Evolutionary conservation across 2,329 filamentous ascomycete genomes (phyloP).

Genomic region (Aureobasidium lini): DNA sequence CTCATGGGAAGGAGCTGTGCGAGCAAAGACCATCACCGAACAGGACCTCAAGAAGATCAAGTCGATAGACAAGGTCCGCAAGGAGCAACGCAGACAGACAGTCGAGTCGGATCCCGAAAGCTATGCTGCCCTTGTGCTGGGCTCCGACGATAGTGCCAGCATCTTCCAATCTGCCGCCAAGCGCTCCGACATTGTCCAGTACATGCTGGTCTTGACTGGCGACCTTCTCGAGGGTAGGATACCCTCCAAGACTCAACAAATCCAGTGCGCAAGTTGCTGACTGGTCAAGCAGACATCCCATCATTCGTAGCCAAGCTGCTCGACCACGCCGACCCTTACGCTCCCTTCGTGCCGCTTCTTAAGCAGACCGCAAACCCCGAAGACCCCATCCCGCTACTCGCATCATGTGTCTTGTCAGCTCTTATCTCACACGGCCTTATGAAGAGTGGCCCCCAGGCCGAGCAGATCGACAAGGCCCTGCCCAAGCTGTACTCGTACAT

Average conservation of each 20-base stretch:
- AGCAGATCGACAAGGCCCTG: constrained; percentile 66
- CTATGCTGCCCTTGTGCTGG: constrained; percentile 74
- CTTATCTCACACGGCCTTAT: constrained; percentile 61
- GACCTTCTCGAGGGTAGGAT: constrained; percentile 75
- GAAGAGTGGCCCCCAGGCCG: constrained; percentile 50
- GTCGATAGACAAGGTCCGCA: constrained; percentile 91
- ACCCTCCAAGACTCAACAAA: not conserved
- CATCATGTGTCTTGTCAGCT: constrained; percentile 76
- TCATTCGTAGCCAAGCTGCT: constrained; percentile 69
- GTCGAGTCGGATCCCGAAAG: constrained; percentile 73
- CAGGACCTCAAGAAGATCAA: constrained; percentile 92
- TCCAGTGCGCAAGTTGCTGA: constrained; percentile 18
- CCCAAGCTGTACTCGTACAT: constrained; percentile 81
- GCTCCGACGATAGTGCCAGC: constrained; percentile 56
- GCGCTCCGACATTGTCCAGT: constrained; percentile 86
- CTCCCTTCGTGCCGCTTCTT: constrained; percentile 77
- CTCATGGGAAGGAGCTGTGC: constrained; percentile 93
- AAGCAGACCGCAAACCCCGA: constrained; percentile 76
- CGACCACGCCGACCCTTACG: constrained; percentile 59
- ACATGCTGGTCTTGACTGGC: constrained; percentile 80
- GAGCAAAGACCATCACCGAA: constrained; percentile 88
- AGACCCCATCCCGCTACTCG: constrained; percentile 82
- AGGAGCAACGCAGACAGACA: constrained; percentile 76
- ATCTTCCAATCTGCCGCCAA: constrained; percentile 81
- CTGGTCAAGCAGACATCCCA: constrained; percentile 57